Conservation (phyloP, 257 asterid species). For the Jaltomata sinuosa region DNA sequence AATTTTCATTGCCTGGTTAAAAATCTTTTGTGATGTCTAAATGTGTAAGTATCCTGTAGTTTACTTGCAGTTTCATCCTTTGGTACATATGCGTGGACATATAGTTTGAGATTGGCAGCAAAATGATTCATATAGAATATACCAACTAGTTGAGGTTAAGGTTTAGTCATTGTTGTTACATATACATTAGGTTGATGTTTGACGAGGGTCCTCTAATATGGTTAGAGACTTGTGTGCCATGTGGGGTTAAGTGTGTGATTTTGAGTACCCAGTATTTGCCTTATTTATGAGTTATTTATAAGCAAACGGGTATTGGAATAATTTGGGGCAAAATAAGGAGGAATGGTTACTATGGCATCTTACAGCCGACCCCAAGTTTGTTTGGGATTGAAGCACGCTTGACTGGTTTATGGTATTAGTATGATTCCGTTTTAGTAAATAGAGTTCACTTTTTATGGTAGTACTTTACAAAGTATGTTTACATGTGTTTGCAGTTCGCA, state of each 20-base stretch:
- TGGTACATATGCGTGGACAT: background rate
- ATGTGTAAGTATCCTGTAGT: background rate
- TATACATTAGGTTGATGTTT: background rate
- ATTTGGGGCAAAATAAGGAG: no score
- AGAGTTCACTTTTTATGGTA: background rate
- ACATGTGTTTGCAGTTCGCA: conserved; percentile 57
- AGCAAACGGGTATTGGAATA: background rate
- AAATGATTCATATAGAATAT: background rate
- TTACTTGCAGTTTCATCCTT: background rate
- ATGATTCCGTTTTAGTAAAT: background rate
- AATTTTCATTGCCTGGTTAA: background rate
- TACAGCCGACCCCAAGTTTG: background rate
- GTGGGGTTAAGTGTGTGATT: background rate
- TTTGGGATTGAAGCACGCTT: background rate
- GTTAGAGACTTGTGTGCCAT: background rate
- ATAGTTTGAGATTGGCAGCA: background rate
- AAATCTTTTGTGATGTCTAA: background rate
- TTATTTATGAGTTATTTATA: background rate
- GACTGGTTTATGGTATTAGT: background rate
- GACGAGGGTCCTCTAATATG: background rate
- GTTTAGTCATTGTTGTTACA: background rate
- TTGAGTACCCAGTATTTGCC: background rate
- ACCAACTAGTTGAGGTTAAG: background rate
- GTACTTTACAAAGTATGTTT: conserved; percentile 1
- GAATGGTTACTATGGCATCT: background rate